Conservation (phyloP, 2,329 filamentous ascomycete genomes). For the Pezicula carpinea region DNA sequence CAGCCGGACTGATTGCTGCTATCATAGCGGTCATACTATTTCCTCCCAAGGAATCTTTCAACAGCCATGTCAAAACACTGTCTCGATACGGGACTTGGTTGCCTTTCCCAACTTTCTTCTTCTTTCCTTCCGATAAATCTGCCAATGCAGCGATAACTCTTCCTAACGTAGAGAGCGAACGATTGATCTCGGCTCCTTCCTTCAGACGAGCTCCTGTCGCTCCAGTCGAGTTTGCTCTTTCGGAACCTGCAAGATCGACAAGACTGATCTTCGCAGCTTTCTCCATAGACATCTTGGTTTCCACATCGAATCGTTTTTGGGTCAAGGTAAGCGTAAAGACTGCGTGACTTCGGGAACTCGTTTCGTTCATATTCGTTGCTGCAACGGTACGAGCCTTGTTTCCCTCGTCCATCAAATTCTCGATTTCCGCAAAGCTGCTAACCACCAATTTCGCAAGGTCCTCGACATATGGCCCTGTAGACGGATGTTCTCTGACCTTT, state of each 20-base stretch:
- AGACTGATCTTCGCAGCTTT: conserved; percentile 97
- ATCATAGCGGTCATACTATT: conserved; percentile 99
- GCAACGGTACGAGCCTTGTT: conserved; percentile 98
- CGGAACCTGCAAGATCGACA: conserved; percentile 95
- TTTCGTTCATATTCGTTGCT: conserved; percentile 99
- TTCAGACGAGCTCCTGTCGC: conserved; percentile 93
- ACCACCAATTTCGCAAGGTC: conserved; percentile 95
- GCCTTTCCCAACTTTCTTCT: conserved; percentile 67
- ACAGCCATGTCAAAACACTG: conserved; percentile 89
- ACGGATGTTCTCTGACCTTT: conserved; percentile 95
- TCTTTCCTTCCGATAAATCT: conserved; percentile 81
- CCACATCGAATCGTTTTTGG: conserved; percentile 84
- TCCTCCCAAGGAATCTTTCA: conserved; percentile 94
- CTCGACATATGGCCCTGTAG: conserved; percentile 95
- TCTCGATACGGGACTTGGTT: conserved; percentile 92
- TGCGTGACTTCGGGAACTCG: conserved; percentile 94
- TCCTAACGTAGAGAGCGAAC: conserved; percentile 90
- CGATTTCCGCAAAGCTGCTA: conserved; percentile 89
- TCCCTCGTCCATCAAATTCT: conserved; percentile 97
- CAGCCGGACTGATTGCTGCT: conserved; percentile 93
- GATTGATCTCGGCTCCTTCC: conserved; percentile 97
- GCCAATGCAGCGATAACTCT: conserved; percentile 96
- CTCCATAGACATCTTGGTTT: conserved; percentile 96
- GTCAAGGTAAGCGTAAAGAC: conserved; percentile 96
- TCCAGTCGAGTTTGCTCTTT: conserved; percentile 93